These are phyloP conservation scores for Stemphylium lycopersici DNA, from an alignment of 2,329 filamentous ascomycete species.

Conservation along the genomic window DNA sequence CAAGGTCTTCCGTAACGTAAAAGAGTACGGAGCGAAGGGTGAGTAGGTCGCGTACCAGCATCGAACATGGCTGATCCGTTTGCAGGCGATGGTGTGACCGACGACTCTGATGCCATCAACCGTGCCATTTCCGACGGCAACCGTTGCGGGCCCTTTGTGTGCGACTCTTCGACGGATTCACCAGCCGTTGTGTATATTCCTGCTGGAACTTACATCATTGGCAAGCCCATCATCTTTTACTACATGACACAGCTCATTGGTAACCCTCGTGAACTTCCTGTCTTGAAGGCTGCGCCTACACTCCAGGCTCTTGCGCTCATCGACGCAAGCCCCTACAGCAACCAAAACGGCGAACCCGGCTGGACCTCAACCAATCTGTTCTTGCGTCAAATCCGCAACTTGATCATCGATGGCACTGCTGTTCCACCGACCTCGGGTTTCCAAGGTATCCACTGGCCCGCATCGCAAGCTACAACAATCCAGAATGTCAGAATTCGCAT, in stretches of 20 bases:
- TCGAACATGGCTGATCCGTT: constrained; percentile 14
- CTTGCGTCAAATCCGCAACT: constrained; percentile 68
- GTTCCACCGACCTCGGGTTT: constrained; percentile 54
- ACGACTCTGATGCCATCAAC: constrained; percentile 63
- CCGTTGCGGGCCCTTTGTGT: constrained; percentile 53
- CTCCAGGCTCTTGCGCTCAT: constrained; percentile 65
- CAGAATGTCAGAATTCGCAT: constrained; percentile 56
- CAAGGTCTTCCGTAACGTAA: constrained; percentile 53
- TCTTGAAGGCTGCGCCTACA: constrained; percentile 59
- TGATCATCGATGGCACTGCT: constrained; percentile 64
- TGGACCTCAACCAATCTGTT: constrained; percentile 67
- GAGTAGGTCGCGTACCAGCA: neutral
- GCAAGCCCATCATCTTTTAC: constrained; percentile 63
- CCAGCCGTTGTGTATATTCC: constrained; percentile 65
- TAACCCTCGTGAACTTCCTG: constrained; percentile 62
- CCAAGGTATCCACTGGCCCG: constrained; percentile 57
- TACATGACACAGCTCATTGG: constrained; percentile 70
- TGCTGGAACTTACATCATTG: constrained; percentile 61
- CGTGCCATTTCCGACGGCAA: constrained; percentile 52
- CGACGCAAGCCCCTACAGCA: constrained; percentile 61
- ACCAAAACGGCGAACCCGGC: constrained; percentile 43
- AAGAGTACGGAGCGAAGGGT: constrained; percentile 54
- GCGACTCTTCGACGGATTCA: constrained; percentile 56
- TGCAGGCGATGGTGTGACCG: constrained; percentile 47
- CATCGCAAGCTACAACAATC: constrained; percentile 54